These are phyloP conservation scores for Pseudogymnoascus sp. DNA, from an alignment of 2,329 filamentous ascomycete genomes.

Conservation along the genomic window DNA sequence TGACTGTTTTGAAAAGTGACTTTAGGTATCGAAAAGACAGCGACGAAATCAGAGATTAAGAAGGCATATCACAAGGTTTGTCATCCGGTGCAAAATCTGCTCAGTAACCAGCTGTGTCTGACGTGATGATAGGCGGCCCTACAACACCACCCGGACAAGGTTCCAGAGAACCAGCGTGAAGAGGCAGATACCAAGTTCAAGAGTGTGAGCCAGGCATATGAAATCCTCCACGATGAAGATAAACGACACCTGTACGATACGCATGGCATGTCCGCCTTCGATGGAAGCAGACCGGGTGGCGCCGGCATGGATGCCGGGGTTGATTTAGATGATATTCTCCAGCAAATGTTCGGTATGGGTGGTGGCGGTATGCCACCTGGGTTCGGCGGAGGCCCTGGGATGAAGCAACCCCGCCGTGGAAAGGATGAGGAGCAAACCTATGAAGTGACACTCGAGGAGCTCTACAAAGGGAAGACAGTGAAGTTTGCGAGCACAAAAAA, in stretches of 20 bases:
- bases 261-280: slow-evolving; percentile 94
- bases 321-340: slow-evolving; percentile 87
- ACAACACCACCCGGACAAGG: slow-evolving; percentile 91
- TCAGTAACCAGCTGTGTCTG: slow-evolving; percentile 12
- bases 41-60: slow-evolving; percentile 76
- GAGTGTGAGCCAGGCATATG: slow-evolving; percentile 85
- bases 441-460: slow-evolving; percentile 82
- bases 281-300: slow-evolving; percentile 59
- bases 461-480: slow-evolving; percentile 98
- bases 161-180: slow-evolving; percentile 74
- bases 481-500: slow-evolving; percentile 96
- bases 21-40: slow-evolving; percentile 65
- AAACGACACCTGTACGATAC: slow-evolving; percentile 88
- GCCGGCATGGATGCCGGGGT: slow-evolving; percentile 58
- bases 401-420: slow-evolving; percentile 61
- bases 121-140: slow-evolving; percentile 61
- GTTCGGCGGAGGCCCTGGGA: slow-evolving; percentile 34
- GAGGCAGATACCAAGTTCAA: slow-evolving; percentile 92
- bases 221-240: slow-evolving; percentile 93
- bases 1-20: slow-evolving; percentile 53
- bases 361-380: slow-evolving; percentile 38
- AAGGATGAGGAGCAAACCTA: slow-evolving; percentile 85
- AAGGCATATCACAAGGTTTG: slow-evolving; percentile 91
- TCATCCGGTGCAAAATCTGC: slow-evolving; percentile 14
- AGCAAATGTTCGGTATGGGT: slow-evolving; percentile 83